phyloP scores from a whole-genome alignment of 352 stramenopile genomes.

The Phytophthora aleatoria region DNA sequence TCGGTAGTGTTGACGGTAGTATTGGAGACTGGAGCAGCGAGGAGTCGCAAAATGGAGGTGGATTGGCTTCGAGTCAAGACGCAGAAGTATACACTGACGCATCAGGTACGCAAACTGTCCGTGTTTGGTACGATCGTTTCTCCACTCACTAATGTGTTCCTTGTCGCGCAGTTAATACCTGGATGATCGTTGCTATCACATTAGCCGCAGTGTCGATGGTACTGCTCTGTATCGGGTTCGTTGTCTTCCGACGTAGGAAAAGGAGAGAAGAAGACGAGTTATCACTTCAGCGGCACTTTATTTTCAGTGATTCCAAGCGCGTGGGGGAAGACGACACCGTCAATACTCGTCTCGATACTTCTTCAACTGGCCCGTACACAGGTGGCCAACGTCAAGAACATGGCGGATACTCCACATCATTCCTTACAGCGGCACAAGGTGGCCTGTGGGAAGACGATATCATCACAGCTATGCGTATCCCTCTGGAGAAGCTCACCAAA shows the following conservation, averaged over 20 bases:
- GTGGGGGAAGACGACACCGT: conserved; percentile 20
- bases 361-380: conserved; percentile 27
- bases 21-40: conserved; percentile 9
- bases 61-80: conserved; percentile 17
- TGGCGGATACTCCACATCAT: conserved; percentile 13
- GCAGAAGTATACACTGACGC: not conserved
- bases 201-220: conserved; percentile 17
- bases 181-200: conserved; percentile 24
- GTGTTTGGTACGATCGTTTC: not conserved
- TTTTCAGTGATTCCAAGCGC: conserved; percentile 10
- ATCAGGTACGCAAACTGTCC: conserved; percentile 8
- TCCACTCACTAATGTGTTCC: not conserved
- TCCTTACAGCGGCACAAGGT: conserved; percentile 19
- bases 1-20: conserved; percentile 10
- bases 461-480: conserved; percentile 44
- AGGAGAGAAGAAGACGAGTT: not conserved
- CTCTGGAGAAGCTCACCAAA: conserved; percentile 34
- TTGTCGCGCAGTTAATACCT: not conserved
- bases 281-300: conserved; percentile 18
- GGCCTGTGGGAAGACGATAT: conserved; percentile 40
- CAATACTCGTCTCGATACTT: conserved; percentile 31
- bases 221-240: conserved; percentile 16
- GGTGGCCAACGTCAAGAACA: conserved; percentile 9
- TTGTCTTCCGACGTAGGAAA: conserved; percentile 9
- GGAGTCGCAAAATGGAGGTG: conserved; percentile 7